Conservation (phyloP, 2,329 filamentous ascomycete genomes). For the Fusarium annulatum region DNA sequence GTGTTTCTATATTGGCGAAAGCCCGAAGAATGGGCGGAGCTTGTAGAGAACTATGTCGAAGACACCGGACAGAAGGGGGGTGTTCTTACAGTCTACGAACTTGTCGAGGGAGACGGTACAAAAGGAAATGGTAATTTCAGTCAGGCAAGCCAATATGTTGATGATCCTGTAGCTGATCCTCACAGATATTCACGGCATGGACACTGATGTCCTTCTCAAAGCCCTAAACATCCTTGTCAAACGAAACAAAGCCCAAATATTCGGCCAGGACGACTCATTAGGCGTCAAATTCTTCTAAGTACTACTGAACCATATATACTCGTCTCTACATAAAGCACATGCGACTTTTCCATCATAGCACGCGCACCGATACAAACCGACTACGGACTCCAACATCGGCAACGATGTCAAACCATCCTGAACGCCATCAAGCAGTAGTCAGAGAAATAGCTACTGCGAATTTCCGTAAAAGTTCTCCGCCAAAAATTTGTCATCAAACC, state of each 20-base stretch:
- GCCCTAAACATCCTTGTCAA: conserved; percentile 86
- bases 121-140: conserved; percentile 67
- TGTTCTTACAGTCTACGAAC: conserved; percentile 92
- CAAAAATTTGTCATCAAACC: conserved; percentile 73
- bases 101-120: conserved; percentile 87
- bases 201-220: conserved; percentile 81
- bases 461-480: conserved; percentile 56
- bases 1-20: conserved; percentile 87
- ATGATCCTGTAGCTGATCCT: conserved; percentile 11
- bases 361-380: conserved; percentile 5
- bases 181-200: conserved; percentile 87
- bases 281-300: conserved; percentile 96
- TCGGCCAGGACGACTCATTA: conserved; percentile 86
- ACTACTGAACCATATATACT: conserved; percentile 15
- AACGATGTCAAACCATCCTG: conserved; percentile 17
- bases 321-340: conserved; percentile 34
- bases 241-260: conserved; percentile 91
- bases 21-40: conserved; percentile 88
- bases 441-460: conserved; percentile 17
- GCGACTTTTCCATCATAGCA: conserved; percentile 10
- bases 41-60: conserved; percentile 85
- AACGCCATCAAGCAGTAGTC: conserved; percentile 36
- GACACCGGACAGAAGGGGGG: conserved; percentile 87
- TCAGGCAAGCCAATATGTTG: background rate
- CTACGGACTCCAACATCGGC: conserved; percentile 18